phyloP scores from a whole-genome alignment of 1,284 basidiomycete species.

The Apiotrichum montevideense region DNA sequence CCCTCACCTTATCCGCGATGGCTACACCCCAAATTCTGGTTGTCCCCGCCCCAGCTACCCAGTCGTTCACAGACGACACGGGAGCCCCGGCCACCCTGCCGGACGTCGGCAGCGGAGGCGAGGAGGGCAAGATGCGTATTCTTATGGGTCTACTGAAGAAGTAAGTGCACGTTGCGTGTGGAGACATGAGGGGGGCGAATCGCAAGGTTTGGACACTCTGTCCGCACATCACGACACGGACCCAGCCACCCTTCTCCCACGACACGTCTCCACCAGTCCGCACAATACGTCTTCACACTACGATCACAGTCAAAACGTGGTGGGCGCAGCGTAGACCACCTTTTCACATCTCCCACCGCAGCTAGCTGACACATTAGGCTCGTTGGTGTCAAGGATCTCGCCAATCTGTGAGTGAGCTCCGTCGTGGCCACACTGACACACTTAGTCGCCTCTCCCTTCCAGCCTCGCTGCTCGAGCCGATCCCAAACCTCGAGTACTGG shows the following conservation, averaged over 20 bases:
- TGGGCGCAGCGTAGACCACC: too few relatives aligned
- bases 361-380: constrained; percentile 23
- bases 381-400: constrained; percentile 76
- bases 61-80: constrained; percentile 41
- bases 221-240: too few relatives aligned
- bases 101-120: constrained; percentile 65
- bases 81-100: constrained; percentile 58
- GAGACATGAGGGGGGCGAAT: too few relatives aligned
- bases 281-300: too few relatives aligned
- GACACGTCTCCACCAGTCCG: not conserved
- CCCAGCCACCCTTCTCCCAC: too few relatives aligned
- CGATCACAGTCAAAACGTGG: too few relatives aligned
- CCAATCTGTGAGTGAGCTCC: constrained; percentile 63
- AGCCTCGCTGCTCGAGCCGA: constrained; percentile 80
- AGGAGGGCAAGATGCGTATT: constrained; percentile 85
- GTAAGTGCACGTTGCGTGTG: constrained; percentile 50
- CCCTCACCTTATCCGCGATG: not conserved
- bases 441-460: constrained; percentile 77
- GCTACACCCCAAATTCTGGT: not conserved
- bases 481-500: constrained; percentile 93
- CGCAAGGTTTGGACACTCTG: too few relatives aligned
- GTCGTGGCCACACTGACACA: not conserved
- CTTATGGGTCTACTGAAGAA: constrained; percentile 80
- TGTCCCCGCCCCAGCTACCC: constrained; percentile 17
- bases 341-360: too few relatives aligned